Percentiles rank a stretch among this genome's conserved stretches.
Evolutionary conservation across 352 stramenopile genomes (phyloP).

Genomic region (Poterioochromonas sp.): DNA sequence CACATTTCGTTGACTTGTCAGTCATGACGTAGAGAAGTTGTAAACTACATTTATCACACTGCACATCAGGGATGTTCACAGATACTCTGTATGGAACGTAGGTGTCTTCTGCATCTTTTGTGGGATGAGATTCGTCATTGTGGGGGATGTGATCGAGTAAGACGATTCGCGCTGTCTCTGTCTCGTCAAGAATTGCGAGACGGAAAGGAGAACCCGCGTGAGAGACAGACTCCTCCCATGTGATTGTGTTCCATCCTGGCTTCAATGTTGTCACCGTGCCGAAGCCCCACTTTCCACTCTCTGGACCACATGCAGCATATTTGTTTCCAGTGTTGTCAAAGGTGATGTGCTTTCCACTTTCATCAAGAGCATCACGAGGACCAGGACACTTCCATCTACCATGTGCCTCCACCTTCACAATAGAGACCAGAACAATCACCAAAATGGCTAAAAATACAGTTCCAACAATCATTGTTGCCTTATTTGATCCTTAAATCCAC

Average conservation of each 20-base stretch:
- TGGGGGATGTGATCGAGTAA: slow-evolving; percentile 35
- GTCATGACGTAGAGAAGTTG: slow-evolving; percentile 37
- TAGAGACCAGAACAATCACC: too few relatives aligned
- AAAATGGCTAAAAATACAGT: too few relatives aligned
- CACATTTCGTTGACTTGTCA: slow-evolving; percentile 34
- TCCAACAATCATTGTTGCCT: too few relatives aligned
- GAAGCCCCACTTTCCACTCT: slow-evolving; percentile 33
- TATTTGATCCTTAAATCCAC: too few relatives aligned
- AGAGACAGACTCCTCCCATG: slow-evolving; percentile 36
- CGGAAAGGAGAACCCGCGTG: slow-evolving; percentile 34
- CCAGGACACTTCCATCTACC: slow-evolving; percentile 32
- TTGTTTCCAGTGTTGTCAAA: slow-evolving; percentile 39
- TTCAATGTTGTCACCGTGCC: slow-evolving; percentile 19
- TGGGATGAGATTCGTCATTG: slow-evolving; percentile 34
- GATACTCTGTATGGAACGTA: slow-evolving; percentile 29
- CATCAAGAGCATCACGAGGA: slow-evolving; percentile 31
- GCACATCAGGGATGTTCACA: slow-evolving; percentile 30
- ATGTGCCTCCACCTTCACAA: slow-evolving; percentile 16
- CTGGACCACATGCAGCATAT: slow-evolving; percentile 32
- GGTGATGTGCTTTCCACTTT: slow-evolving; percentile 32
- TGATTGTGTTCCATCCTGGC: slow-evolving; percentile 30
- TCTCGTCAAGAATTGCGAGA: slow-evolving; percentile 31
- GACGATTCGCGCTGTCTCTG: slow-evolving; percentile 23
- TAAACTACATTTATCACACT: slow-evolving; percentile 35
- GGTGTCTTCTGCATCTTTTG: not conserved